These are phyloP conservation scores for Volvox africanus DNA, from an alignment of 139 green algal genomes.

Conservation along the genomic window DNA sequence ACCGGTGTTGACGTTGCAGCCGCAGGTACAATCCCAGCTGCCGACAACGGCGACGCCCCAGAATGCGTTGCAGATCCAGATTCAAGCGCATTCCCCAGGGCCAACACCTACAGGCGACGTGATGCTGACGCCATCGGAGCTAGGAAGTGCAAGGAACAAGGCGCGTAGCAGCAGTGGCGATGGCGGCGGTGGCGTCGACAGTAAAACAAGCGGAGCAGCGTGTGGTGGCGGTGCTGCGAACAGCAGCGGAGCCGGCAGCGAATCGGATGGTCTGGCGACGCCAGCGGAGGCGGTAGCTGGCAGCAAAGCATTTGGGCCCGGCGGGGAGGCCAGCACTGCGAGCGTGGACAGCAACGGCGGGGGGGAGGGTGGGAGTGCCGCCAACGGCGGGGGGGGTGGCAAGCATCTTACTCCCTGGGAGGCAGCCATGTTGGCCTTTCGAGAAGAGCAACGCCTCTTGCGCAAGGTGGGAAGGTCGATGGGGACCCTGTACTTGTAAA, in stretches of 20 bases:
- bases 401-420: conserved; percentile 47
- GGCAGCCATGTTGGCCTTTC: conserved; percentile 53
- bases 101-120: background rate
- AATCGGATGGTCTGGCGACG: background rate
- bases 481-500: background rate
- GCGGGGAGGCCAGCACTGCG: background rate
- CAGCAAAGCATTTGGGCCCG: background rate
- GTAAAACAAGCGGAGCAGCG: background rate
- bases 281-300: background rate
- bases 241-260: background rate
- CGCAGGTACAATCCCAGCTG: background rate
- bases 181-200: background rate
- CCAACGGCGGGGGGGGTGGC: conserved; percentile 6
- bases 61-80: background rate
- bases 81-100: background rate
- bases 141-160: background rate
- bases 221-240: background rate
- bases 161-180: conserved; percentile 4
- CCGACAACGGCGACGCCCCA: background rate
- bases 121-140: background rate
- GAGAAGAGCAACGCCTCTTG: conserved; percentile 51
- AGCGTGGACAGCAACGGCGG: background rate
- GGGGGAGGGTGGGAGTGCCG: background rate
- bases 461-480: conserved; percentile 15
- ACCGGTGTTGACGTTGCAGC: background rate